Conservation (phyloP, 208 protist genomes). For the Trypanosomatidae sp. region DNA sequence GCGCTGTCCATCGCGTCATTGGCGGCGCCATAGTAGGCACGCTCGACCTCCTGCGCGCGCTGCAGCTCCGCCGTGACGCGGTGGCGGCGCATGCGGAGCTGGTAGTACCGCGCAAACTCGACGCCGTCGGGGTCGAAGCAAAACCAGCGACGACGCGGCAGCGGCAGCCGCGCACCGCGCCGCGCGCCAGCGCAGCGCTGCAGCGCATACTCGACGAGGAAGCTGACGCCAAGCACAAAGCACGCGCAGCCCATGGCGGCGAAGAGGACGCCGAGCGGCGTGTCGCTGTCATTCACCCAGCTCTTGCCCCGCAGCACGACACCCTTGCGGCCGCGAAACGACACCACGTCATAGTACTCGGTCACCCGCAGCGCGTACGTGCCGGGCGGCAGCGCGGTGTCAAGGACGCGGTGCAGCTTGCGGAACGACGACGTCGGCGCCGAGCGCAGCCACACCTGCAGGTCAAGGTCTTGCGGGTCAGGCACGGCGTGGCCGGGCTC, state of each 20-base stretch:
- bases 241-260: conserved; percentile 35
- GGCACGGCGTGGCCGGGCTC: conserved; percentile 76
- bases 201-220: conserved; percentile 33
- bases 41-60: not conserved
- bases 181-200: conserved; percentile 10
- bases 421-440: conserved; percentile 90
- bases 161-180: conserved; percentile 11
- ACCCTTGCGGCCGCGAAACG: conserved; percentile 90
- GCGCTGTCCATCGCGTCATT: no score
- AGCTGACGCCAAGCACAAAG: conserved; percentile 39
- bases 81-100: conserved; percentile 36
- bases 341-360: conserved; percentile 90
- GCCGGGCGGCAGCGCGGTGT: conserved; percentile 44
- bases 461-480: conserved; percentile 84
- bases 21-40: no score
- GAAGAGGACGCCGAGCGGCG: conserved; percentile 35
- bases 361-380: conserved; percentile 70
- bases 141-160: conserved; percentile 56
- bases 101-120: conserved; percentile 52
- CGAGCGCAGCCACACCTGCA: conserved; percentile 96
- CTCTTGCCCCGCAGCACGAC: conserved; percentile 83
- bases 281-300: conserved; percentile 37
- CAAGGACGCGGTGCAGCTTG: conserved; percentile 94
- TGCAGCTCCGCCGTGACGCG: conserved; percentile 25
- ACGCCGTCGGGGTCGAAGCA: conserved; percentile 18